Evolutionary conservation across 768 basidiomycete genomes (phyloP).

Genomic region (Xerocomellus dryophilus): DNA sequence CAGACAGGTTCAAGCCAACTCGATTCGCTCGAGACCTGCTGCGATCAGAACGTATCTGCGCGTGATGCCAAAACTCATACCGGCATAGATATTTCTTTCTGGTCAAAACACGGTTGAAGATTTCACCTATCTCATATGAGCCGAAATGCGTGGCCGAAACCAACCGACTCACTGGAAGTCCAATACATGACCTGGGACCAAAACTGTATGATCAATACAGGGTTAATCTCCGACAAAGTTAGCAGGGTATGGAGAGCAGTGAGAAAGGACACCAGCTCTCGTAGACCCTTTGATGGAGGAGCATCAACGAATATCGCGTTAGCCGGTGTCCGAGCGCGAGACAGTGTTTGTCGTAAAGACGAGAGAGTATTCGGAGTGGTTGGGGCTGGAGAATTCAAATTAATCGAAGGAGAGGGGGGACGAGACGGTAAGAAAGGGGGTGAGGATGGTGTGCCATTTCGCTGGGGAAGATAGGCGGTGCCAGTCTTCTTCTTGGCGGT

Average conservation of each 20-base stretch:
- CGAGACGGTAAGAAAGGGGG: conserved; percentile 48
- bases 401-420: conserved; percentile 53
- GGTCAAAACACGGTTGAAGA: conserved; percentile 82
- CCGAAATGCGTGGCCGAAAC: neutral
- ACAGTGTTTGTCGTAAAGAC: conserved; percentile 65
- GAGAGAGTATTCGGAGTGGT: conserved; percentile 55
- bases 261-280: conserved; percentile 72
- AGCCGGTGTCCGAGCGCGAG: conserved; percentile 51
- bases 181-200: conserved; percentile 99
- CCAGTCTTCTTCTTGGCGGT: conserved; percentile 53
- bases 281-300: conserved; percentile 42
- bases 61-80: conserved; percentile 35
- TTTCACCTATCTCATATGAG: conserved; percentile 54
- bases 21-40: conserved; percentile 77
- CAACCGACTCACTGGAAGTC: conserved; percentile 78
- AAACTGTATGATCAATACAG: conserved; percentile 80
- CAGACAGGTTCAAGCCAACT: conserved; percentile 81
- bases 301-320: conserved; percentile 49
- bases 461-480: conserved; percentile 31
- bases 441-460: conserved; percentile 40
- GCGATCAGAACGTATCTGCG: conserved; percentile 7
- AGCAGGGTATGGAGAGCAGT: conserved; percentile 83
- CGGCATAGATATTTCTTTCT: conserved; percentile 95
- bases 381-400: conserved; percentile 40
- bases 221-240: conserved; percentile 85